These are phyloP conservation scores for Teunomyces funiuensis DNA, from an alignment of 805 yeast genomes.

Conservation along the genomic window DNA sequence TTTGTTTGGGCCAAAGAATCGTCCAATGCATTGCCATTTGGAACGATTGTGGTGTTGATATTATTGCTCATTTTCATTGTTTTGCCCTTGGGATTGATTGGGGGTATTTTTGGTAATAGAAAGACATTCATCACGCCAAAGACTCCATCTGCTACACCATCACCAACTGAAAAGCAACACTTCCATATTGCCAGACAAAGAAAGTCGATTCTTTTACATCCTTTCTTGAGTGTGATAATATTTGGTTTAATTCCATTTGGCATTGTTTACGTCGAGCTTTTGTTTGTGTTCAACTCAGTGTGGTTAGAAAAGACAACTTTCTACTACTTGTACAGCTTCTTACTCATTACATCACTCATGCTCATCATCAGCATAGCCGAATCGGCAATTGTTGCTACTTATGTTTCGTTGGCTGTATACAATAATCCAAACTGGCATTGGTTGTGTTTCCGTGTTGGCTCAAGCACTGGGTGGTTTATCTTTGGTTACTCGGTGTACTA, in stretches of 20 bases:
- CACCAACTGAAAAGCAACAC: not conserved
- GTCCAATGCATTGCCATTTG: conserved; percentile 75
- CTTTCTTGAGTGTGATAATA: conserved; percentile 33
- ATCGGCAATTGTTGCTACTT: conserved; percentile 68
- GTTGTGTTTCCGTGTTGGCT: conserved; percentile 70
- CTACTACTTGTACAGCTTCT: conserved; percentile 78
- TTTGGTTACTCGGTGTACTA: conserved; percentile 69
- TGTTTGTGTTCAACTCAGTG: conserved; percentile 68
- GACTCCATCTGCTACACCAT: conserved; percentile 6
- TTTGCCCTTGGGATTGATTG: conserved; percentile 71
- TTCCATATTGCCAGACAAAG: not conserved
- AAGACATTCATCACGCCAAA: conserved; percentile 7
- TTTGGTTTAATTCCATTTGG: conserved; percentile 80
- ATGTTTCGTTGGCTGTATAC: conserved; percentile 53
- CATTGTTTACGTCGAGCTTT: conserved; percentile 75
- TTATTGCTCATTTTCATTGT: conserved; percentile 62
- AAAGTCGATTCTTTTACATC: conserved; percentile 15
- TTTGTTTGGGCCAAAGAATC: conserved; percentile 77
- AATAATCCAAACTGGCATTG: conserved; percentile 77
- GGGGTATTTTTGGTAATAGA: conserved; percentile 57
- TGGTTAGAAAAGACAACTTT: conserved; percentile 81
- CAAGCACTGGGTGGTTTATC: conserved; percentile 70
- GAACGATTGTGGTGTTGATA: conserved; percentile 64
- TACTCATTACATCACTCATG: conserved; percentile 59
- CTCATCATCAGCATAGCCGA: conserved; percentile 66